Conservation (phyloP, 139 green algal genomes). For the Desmodesmus armatus region DNA sequence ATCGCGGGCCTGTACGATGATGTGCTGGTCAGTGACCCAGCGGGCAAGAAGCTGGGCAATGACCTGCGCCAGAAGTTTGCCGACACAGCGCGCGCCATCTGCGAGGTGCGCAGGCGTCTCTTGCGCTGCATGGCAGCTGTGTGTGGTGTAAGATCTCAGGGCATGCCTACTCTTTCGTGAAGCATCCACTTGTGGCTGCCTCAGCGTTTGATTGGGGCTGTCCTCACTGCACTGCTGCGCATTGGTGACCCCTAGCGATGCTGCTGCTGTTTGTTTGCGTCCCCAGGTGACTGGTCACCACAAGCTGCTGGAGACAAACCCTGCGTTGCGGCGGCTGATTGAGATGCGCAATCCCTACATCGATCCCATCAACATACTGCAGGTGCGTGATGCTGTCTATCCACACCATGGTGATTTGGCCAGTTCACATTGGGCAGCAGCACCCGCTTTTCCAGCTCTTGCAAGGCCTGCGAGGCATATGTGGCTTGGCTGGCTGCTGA, state of each 20-base stretch:
- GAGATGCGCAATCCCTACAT: conserved; percentile 92
- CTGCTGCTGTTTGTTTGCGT: not conserved
- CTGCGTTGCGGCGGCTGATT: conserved; percentile 85
- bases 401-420: no score
- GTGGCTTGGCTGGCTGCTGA: not conserved
- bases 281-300: conserved; percentile 80
- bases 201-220: not conserved
- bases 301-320: conserved; percentile 78
- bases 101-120: conserved; percentile 52
- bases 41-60: conserved; percentile 74
- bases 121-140: no score
- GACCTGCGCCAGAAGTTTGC: conserved; percentile 74
- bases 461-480: not conserved
- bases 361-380: conserved; percentile 94
- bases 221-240: not conserved
- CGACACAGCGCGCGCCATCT: conserved; percentile 60
- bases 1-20: conserved; percentile 83
- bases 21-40: conserved; percentile 54
- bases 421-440: not conserved
- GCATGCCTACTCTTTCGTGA: not conserved
- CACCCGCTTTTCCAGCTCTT: not conserved
- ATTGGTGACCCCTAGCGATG: not conserved
- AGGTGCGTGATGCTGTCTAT: conserved; percentile 76
- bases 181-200: not conserved
- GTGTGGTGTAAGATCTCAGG: no score